Evolutionary conservation across 192 early-diverging fungal genomes (phyloP).

Genomic region (Coemansia aciculifera): DNA sequence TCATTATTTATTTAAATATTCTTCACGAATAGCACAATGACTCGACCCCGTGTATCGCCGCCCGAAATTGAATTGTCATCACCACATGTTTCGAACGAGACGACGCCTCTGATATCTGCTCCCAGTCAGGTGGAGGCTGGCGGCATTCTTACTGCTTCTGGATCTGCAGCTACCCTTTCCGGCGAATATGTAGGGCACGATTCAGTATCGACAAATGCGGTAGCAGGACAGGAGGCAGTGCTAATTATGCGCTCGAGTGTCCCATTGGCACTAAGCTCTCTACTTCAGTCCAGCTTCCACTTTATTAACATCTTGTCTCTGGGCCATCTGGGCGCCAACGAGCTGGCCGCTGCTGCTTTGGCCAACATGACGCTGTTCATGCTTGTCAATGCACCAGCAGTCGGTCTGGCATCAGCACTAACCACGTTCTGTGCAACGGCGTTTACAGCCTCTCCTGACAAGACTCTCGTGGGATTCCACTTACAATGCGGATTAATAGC

Average conservation of each 20-base stretch:
- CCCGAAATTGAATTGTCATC: neutral
- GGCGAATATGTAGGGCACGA: constrained; percentile 30
- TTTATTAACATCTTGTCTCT: constrained; percentile 62
- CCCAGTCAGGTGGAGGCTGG: neutral
- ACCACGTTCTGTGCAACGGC: constrained; percentile 76
- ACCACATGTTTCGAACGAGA: neutral
- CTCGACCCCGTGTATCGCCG: neutral
- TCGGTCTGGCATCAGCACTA: constrained; percentile 70
- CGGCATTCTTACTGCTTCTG: neutral
- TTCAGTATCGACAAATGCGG: constrained; percentile 5
- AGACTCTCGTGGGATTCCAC: constrained; percentile 68
- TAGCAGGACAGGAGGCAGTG: constrained; percentile 16
- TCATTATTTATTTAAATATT: neutral
- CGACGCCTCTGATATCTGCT: neutral
- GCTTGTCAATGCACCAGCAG: constrained; percentile 62
- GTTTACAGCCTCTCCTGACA: constrained; percentile 66
- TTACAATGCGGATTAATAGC: constrained; percentile 81
- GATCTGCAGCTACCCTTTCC: constrained; percentile 14
- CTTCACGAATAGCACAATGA: neutral
- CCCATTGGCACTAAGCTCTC: constrained; percentile 47
- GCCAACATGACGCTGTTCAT: constrained; percentile 74
- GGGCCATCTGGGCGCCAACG: constrained; percentile 64
- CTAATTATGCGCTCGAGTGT: constrained; percentile 9
- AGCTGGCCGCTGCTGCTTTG: constrained; percentile 70
- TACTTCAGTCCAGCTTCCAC: constrained; percentile 66